phyloP scores from a whole-genome alignment of 208 protist species.

The Polymyxa betae region DNA sequence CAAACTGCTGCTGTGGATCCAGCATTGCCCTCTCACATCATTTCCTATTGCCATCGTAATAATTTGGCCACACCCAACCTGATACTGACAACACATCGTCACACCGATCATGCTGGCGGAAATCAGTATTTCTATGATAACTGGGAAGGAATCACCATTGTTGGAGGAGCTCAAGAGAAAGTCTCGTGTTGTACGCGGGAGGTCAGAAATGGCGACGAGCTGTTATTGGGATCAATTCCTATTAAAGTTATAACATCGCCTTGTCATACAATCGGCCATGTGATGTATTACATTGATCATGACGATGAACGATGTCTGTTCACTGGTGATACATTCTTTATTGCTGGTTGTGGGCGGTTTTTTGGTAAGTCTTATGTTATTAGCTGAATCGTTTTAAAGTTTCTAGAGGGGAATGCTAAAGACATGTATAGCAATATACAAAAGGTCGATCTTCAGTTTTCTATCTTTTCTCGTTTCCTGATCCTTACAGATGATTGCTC shows the following conservation, averaged over 20 bases:
- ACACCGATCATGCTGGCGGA: slow-evolving; percentile 23
- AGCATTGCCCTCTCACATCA: neutral
- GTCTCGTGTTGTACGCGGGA: neutral
- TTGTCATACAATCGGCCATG: slow-evolving; percentile 43
- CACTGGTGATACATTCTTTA: slow-evolving; percentile 37
- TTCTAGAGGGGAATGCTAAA: neutral
- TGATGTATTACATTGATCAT: neutral
- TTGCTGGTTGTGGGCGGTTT: slow-evolving; percentile 22
- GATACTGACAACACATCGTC: neutral
- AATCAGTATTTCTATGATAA: slow-evolving; percentile 3
- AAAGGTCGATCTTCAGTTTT: neutral
- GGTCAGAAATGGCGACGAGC: neutral
- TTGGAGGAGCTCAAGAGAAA: neutral
- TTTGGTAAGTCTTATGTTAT: slow-evolving; percentile 5
- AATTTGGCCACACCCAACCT: neutral
- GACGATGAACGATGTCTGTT: neutral
- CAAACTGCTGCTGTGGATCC: neutral
- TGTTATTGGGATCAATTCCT: neutral
- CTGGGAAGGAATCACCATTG: neutral
- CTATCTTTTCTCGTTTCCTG: neutral
- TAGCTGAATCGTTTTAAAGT: neutral
- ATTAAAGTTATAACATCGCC: slow-evolving; percentile 9
- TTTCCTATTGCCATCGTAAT: neutral
- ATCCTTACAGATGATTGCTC: neutral
- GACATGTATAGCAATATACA: neutral